Base-by-base conservation (phyloP, 2,329 filamentous ascomycete genomes). In the Alternaria sp. region DNA sequence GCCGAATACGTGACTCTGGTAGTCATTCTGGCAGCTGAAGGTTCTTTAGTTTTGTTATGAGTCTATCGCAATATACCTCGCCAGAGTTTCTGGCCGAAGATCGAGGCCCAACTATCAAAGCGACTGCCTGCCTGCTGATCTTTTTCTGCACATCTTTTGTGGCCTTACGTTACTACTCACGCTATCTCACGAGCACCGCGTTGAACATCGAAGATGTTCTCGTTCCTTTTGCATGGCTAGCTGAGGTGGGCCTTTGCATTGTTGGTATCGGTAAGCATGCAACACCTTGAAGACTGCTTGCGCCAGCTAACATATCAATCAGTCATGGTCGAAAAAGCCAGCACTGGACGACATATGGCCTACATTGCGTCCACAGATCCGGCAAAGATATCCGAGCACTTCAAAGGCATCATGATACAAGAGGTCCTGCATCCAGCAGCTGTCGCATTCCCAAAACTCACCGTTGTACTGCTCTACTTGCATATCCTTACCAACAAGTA, bases 391-490 rank as follows among this genome's bases (percentile, higher is more conserved):
- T 25, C 54, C 5, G 57, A 68, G 26, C 67, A 73, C 49, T 69
- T 65, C 62, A 74, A 71, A 66, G 72, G 69, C 49, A 64, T 75
- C 26, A 64, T 73, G 61, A 51, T 73, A 15, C 49, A 65, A 40
- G 73, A 77, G 57, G n/a, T 71, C 9, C 47, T 75, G 2, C 71
- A 76, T 58, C 67, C 69, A 12, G 61, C 69, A 10, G 71, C 74
- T 11, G 73, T 76, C 6, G 73, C 70, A 6, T 73, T 77, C 43
- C 68, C 74, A 2, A 77, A 77, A 23, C 64, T 75, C 25, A 62
- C 61, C 12, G 68, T 77, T 5, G 64, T 72, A 6, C 44, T 74
- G 5, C 61, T 77, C 7, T 76, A 71, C 40, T 62, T 75, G 21
- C 65, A 68, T 15, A 64, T 76, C 30, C 70, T 77, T 59, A 72